Evolutionary conservation across 208 protist genomes (phyloP), one percentile per base, ranked within the genome.

Genomic region (Herpetomonas samuelpessoai): DNA sequence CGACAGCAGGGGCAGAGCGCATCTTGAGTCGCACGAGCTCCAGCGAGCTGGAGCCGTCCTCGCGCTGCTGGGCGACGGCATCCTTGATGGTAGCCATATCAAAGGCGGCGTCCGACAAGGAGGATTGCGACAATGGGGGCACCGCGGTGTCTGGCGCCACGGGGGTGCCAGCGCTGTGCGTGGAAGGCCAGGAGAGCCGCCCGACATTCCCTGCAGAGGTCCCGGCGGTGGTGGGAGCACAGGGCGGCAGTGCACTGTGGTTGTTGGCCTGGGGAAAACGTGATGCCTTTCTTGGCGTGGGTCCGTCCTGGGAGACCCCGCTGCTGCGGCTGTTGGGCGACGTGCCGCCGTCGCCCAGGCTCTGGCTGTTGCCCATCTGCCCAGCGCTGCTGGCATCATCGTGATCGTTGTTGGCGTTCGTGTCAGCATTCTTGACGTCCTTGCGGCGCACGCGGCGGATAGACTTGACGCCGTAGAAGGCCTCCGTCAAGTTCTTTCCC

Each of bases 391-490:
- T 45, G 16, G 21, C 56, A 51, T 48, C 70, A 16, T 54, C 58
- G 30, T 7, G 49, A 4, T 55, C 49, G 14, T 9, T 12, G 14
- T 10, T 9, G 9, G 24, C 6, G 49, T 55, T 69, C 39, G 58
- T 22, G 35, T 66, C 52, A 6, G 65, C 66, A 35, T 62, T 77
- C 29, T 65, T 64, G 18, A 66, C 52, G 44, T 78, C 69, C 57
- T 77, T 81, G 14, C 76, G 71, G 2, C 67, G 76, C 21, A 90
- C 60, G 21, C 62, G 71, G 28, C 71, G 73, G 22, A 93, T 62
- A 28, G 65, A 59, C 2, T 69, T 76, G 44, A 89, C 57, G 24
- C 83, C 81, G 61, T 91, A 73, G 56, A 91, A 87, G 55, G 58
- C 74, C 31, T 85, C 64, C 19, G 64, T 67, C 1, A 91, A 63